phyloP scores from a whole-genome alignment of 768 basidiomycete species.

The Mycena crocata region DNA sequence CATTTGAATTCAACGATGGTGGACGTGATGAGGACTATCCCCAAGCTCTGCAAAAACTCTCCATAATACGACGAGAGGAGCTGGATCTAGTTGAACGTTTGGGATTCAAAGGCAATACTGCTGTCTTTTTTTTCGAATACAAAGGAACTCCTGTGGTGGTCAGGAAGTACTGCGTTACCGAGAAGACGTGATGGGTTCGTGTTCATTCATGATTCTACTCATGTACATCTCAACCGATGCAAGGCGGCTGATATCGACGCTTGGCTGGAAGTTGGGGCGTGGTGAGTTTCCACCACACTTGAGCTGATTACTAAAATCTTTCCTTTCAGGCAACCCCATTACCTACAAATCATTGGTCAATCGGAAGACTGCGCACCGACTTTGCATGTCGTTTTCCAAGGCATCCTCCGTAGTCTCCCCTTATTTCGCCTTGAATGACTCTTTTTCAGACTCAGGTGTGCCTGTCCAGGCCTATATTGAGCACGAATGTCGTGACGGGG shows the following conservation, averaged over 20 bases:
- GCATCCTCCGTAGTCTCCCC: background rate
- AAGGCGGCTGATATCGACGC: constrained; percentile 9
- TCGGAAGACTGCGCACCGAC: constrained; percentile 8
- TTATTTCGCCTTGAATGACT: background rate
- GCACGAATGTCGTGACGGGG: background rate
- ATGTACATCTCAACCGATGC: background rate
- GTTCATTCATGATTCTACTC: background rate
- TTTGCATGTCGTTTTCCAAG: constrained; percentile 13
- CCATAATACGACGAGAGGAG: constrained; percentile 15
- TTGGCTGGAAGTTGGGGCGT: constrained; percentile 5
- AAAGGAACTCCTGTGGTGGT: constrained; percentile 7
- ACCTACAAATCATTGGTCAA: constrained; percentile 18
- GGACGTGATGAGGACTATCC: background rate
- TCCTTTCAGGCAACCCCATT: constrained; percentile 5
- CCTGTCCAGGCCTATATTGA: constrained; percentile 16
- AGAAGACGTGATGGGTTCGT: constrained; percentile 19
- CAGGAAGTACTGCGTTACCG: background rate
- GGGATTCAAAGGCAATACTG: background rate
- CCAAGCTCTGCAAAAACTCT: constrained; percentile 2
- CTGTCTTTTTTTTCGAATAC: constrained; percentile 1
- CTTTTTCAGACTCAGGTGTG: background rate
- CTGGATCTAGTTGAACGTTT: constrained; percentile 3
- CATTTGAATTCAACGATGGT: background rate
- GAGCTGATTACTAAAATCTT: background rate
- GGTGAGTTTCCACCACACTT: background rate